Evolutionary conservation across 1,284 basidiomycete species (phyloP), one percentile per base, ranked within the genome.

Genomic region (Sanghuangporus weigelae): DNA sequence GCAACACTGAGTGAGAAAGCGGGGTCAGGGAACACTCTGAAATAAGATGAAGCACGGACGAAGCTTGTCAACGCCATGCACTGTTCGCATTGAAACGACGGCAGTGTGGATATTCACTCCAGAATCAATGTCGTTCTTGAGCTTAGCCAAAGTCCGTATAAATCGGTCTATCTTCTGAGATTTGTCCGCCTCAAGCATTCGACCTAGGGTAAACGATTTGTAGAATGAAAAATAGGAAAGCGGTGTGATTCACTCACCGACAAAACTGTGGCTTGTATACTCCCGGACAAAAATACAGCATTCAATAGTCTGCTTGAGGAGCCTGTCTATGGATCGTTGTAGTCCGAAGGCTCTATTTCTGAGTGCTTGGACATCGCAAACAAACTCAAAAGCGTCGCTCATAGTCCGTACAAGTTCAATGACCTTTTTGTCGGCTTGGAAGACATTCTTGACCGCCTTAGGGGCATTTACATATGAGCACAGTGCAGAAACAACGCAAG

Each of bases 371-470:
- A 31, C 35, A 11, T 57, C 35, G 21, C 19, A 39, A 39, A 31
- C 26, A 31, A 31, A 31, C 3, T 31, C 26, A 57, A 21, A 31
- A 6, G 42, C 42, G 2, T 40, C 26, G 2, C 19, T 7, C 55
- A 57, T 39, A 21, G 14, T 39, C 2, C 26, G 21, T 6, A 57
- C 55, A 11, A 57, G 55, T 4, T 39, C 55, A 57, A 39, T 26
- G 12, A 57, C 55, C 21, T 57, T 44, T 7, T 21, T 40, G 38
- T 57, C 55, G 2, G 38, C 42, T 19, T 36, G 3, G 42, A 57
- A 49, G 72, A 8, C 67, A 66, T 0, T 65, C 10, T 14, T 19
- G 42, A 42, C n/a, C 2, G 55, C 19, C 26, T 26, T 3, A 26
- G 5, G 48, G 2, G 7, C 10, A 21, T 31, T 31, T 31, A 4